phyloP scores from a whole-genome alignment of 306 rosid genomes.

The Cucurbita ficifolia region DNA sequence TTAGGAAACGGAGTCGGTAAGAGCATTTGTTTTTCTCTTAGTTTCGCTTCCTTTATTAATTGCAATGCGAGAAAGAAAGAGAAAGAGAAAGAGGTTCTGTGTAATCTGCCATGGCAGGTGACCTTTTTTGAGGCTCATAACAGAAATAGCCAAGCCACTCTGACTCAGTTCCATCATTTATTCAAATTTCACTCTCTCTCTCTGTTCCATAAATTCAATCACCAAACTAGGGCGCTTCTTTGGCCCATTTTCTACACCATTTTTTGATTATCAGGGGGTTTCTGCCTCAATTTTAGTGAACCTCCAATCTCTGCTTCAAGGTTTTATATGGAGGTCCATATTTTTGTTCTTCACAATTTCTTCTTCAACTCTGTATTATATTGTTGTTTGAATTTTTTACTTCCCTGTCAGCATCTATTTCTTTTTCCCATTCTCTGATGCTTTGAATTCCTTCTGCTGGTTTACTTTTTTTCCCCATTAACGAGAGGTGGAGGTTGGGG shows the following conservation, averaged over 20 bases:
- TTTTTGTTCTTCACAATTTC: neutral
- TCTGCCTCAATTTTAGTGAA: neutral
- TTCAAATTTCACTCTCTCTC: neutral
- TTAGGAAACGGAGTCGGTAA: neutral
- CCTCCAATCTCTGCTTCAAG: neutral
- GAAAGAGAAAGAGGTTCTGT: neutral
- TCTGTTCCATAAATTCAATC: constrained; percentile 6
- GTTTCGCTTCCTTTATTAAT: neutral
- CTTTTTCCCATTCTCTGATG: neutral
- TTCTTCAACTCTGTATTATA: neutral
- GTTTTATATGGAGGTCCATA: neutral
- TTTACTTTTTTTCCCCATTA: neutral
- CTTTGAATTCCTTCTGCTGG: neutral
- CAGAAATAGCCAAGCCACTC: neutral
- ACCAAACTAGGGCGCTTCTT: constrained; percentile 7
- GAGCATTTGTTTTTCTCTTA: neutral
- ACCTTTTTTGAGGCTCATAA: neutral
- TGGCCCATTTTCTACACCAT: neutral
- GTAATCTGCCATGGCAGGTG: neutral
- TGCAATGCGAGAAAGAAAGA: neutral
- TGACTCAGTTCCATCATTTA: constrained; percentile 1
- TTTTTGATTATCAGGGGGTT: neutral
- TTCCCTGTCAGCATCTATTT: neutral
- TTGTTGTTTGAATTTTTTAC: neutral
- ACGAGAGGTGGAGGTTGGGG: neutral